phyloP scores from a whole-genome alignment of 495 filamentous ascomycete species.

The Hypomontagnella submonticulosa region DNA sequence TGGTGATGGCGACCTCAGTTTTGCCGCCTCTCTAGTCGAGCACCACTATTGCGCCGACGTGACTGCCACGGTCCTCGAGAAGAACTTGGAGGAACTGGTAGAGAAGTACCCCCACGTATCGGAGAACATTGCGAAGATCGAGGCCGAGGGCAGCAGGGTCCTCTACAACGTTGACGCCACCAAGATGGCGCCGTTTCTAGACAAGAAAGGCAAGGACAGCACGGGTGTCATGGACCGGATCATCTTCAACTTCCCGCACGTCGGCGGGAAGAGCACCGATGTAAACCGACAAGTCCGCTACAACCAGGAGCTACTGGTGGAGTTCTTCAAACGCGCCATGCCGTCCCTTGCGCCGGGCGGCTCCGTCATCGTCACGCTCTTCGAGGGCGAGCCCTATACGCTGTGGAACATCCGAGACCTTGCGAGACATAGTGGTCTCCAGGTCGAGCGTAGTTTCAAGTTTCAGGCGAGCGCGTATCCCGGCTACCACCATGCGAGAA shows the following conservation, averaged over 20 bases:
- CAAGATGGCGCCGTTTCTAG: conserved; percentile 66
- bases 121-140: conserved; percentile 67
- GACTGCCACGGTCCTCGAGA: conserved; percentile 64
- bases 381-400: conserved; percentile 92
- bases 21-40: conserved; percentile 76
- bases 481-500: conserved; percentile 88
- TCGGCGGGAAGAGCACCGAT: conserved; percentile 89
- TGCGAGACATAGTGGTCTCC: conserved; percentile 79
- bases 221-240: conserved; percentile 74
- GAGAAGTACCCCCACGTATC: conserved; percentile 82
- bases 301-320: conserved; percentile 89
- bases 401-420: conserved; percentile 94
- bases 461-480: conserved; percentile 81
- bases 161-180: conserved; percentile 80
- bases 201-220: conserved; percentile 49
- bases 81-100: conserved; percentile 57
- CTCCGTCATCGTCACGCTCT: conserved; percentile 84
- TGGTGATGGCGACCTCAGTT: conserved; percentile 96
- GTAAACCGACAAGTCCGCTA: conserved; percentile 92
- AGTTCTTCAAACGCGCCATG: conserved; percentile 75
- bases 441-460: conserved; percentile 78
- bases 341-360: conserved; percentile 61
- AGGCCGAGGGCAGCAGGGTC: conserved; percentile 58
- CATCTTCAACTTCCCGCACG: conserved; percentile 96
- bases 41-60: conserved; percentile 76